phyloP scores from a whole-genome alignment of 352 stramenopile species.

The Blastocystis sp. region DNA sequence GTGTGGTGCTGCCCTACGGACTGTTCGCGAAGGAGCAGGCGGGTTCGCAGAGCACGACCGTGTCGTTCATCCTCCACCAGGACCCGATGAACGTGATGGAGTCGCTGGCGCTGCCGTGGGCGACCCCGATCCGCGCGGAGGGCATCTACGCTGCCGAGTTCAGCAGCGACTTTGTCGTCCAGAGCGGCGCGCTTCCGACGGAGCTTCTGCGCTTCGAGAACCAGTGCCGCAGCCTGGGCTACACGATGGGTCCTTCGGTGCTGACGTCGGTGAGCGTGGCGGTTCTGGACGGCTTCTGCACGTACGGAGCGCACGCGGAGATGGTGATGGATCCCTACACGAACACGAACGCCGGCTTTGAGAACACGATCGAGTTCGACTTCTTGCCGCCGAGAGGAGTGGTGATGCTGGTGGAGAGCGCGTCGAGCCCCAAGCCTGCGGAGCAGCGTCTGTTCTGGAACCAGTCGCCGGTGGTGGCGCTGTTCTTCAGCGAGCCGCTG shows the following conservation, averaged over 20 bases:
- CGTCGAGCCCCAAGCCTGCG: neutral
- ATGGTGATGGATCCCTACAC: neutral
- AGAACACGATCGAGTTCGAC: constrained; percentile 28
- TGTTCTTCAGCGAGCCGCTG: constrained; percentile 29
- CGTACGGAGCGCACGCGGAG: neutral
- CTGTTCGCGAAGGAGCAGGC: constrained; percentile 16
- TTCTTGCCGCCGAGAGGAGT: neutral
- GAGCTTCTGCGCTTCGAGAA: neutral
- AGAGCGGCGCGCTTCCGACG: neutral
- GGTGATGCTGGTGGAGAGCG: neutral
- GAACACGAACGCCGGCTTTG: neutral
- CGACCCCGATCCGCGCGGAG: neutral
- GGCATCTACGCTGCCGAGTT: neutral
- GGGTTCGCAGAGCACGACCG: neutral
- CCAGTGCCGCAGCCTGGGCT: neutral
- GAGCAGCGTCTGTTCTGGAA: constrained; percentile 6
- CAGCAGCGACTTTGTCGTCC: neutral
- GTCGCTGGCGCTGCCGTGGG: constrained; percentile 5
- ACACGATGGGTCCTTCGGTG: neutral
- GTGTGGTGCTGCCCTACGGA: neutral
- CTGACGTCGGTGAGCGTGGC: neutral
- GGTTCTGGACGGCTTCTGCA: constrained; percentile 1
- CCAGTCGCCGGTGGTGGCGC: constrained; percentile 1
- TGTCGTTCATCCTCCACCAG: neutral
- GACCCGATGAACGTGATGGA: neutral